Conservation (phyloP, 192 early-diverging fungal species). For the Rhizophagus clarus region DNA sequence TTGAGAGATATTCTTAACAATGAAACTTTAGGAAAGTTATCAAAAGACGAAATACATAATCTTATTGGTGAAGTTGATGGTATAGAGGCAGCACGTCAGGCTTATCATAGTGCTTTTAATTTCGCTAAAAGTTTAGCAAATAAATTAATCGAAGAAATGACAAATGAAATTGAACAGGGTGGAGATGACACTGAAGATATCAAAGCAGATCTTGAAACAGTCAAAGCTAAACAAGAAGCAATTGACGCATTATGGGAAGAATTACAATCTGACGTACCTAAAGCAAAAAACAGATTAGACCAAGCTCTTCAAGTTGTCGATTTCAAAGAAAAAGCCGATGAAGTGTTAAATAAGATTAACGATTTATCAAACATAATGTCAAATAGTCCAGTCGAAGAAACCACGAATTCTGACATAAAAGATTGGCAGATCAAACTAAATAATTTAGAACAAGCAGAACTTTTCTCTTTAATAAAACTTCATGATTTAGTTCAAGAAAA, state of each 20-base stretch:
- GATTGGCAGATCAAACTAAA: slow-evolving; percentile 33
- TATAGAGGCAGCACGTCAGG: slow-evolving; percentile 20
- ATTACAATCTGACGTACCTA: slow-evolving; percentile 4
- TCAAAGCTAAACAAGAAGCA: background rate
- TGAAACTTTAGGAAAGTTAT: slow-evolving; percentile 21
- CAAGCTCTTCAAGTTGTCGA: slow-evolving; percentile 28
- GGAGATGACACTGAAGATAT: slow-evolving; percentile 5
- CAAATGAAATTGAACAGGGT: slow-evolving; percentile 4
- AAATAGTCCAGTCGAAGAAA: background rate
- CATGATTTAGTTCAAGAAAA: slow-evolving; percentile 16
- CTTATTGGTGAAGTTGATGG: slow-evolving; percentile 28
- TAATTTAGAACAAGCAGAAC: slow-evolving; percentile 19
- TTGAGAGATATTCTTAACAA: slow-evolving; percentile 5
- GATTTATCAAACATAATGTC: slow-evolving; percentile 8
- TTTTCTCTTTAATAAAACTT: slow-evolving; percentile 26
- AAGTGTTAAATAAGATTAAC: background rate
- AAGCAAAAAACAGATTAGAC: slow-evolving; percentile 16
- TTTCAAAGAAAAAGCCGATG: slow-evolving; percentile 29
- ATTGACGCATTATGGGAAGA: slow-evolving; percentile 27
- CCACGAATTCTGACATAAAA: background rate
- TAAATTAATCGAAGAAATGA: slow-evolving; percentile 26
- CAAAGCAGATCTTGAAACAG: slow-evolving; percentile 16
- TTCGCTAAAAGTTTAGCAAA: slow-evolving; percentile 15
- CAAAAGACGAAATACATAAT: slow-evolving; percentile 17
- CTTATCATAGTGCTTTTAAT: slow-evolving; percentile 17